Percentiles rank a stretch among this genome's conserved stretches.
Evolutionary conservation across 495 filamentous ascomycete genomes (phyloP).

Genomic region (Mytilinidion resinicola): DNA sequence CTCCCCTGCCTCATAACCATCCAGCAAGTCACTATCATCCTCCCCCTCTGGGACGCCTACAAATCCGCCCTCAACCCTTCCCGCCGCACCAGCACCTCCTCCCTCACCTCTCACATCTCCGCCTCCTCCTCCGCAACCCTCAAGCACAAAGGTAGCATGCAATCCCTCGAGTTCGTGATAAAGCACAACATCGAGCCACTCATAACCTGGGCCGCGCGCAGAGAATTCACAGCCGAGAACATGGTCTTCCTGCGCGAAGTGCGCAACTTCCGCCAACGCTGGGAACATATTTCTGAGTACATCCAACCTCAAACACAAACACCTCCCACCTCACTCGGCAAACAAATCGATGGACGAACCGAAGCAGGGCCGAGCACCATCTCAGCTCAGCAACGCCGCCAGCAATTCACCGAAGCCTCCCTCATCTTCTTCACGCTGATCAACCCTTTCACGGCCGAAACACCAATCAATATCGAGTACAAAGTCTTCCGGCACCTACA

Average conservation of each 20-base stretch:
- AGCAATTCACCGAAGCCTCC: conserved; percentile 30
- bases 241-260: conserved; percentile 35
- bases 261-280: conserved; percentile 31
- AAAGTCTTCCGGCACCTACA: conserved; percentile 25
- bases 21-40: conserved; percentile 30
- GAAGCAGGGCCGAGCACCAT: conserved; percentile 4
- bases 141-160: conserved; percentile 30
- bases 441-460: conserved; percentile 30
- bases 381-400: conserved; percentile 15
- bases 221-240: conserved; percentile 37
- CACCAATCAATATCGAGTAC: conserved; percentile 35
- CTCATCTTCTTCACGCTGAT: conserved; percentile 34
- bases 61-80: conserved; percentile 1
- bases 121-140: conserved; percentile 5
- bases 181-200: conserved; percentile 29
- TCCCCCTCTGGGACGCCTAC: conserved; percentile 31
- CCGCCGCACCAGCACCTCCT: conserved; percentile 3
- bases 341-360: not conserved
- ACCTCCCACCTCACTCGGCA: too few species aligned
- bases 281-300: conserved; percentile 8
- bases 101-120: conserved; percentile 5
- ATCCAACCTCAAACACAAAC: too few species aligned
- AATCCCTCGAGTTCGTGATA: conserved; percentile 28
- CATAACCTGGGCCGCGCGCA: conserved; percentile 29
- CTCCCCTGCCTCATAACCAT: conserved; percentile 32